These are phyloP conservation scores for Brassica nigra DNA, from an alignment of 345 rosid genomes.

Conservation along the genomic window DNA sequence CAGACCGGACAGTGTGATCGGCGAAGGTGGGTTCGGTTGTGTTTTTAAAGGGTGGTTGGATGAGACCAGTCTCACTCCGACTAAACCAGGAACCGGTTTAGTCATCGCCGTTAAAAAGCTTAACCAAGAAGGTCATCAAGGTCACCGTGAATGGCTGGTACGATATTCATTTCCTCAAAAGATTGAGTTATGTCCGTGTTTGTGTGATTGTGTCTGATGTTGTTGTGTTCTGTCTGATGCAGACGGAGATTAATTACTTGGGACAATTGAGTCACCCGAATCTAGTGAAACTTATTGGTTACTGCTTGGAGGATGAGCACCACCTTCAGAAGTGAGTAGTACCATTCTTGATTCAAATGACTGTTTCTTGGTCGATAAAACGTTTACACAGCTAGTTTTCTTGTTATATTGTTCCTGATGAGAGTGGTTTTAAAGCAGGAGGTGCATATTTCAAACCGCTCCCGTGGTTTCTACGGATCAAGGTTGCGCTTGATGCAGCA, in stretches of 20 bases:
- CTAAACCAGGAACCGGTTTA: constrained; percentile 83
- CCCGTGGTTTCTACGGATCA: constrained; percentile 82
- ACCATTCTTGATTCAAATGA: background rate
- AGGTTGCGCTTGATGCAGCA: constrained; percentile 92
- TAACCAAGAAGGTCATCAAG: constrained; percentile 87
- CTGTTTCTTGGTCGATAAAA: background rate
- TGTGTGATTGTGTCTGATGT: constrained; percentile 1
- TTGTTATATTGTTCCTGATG: background rate
- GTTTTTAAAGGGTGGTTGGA: constrained; percentile 98
- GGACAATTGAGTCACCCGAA: constrained; percentile 84
- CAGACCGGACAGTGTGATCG: constrained; percentile 89
- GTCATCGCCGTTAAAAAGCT: constrained; percentile 91
- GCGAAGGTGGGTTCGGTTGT: constrained; percentile 97
- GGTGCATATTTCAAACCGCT: constrained; percentile 77
- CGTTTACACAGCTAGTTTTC: background rate
- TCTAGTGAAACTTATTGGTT: constrained; percentile 86
- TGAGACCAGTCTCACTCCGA: constrained; percentile 61
- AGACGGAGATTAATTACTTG: constrained; percentile 90
- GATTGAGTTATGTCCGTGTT: background rate
- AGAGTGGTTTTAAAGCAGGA: constrained; percentile 50
- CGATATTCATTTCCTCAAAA: constrained; percentile 34
- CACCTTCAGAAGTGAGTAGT: constrained; percentile 83
- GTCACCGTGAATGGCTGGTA: constrained; percentile 98
- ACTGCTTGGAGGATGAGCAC: constrained; percentile 93
- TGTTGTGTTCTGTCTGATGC: constrained; percentile 8